phyloP scores from a whole-genome alignment of 129 eudicot species.

The Escallonia herrerae region DNA sequence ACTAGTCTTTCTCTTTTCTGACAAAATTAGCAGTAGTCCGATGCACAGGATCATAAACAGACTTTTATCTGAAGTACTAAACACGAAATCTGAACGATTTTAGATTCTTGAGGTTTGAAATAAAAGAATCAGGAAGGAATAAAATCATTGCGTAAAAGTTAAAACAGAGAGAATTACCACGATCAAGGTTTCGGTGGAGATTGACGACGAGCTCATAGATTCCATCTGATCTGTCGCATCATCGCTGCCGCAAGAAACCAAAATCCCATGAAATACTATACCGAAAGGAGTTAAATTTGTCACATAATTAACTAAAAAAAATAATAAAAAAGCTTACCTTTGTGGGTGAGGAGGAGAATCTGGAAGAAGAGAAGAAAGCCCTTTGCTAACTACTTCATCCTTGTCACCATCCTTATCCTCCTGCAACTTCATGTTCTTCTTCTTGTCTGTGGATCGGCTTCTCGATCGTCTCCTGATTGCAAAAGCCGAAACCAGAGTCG shows the following conservation, averaged over 20 bases:
- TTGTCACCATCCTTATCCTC: slow-evolving; percentile 4
- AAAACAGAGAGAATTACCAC: slow-evolving; percentile 19
- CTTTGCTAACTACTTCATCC: slow-evolving; percentile 2
- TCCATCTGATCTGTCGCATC: slow-evolving; percentile 17
- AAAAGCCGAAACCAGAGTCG: slow-evolving; percentile 35
- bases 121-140: neutral
- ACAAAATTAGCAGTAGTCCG: too few relatives aligned
- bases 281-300: too few relatives aligned
- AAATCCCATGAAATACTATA: neutral
- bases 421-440: slow-evolving; percentile 13
- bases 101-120: neutral
- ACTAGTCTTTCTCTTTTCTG: too few relatives aligned
- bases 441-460: slow-evolving; percentile 2
- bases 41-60: too few relatives aligned
- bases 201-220: neutral
- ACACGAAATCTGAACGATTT: too few relatives aligned
- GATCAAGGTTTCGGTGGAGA: slow-evolving; percentile 4
- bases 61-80: too few relatives aligned
- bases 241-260: slow-evolving; percentile 16
- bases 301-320: neutral
- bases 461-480: slow-evolving; percentile 16
- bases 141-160: neutral
- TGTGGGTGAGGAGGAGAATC: slow-evolving; percentile 12
- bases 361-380: slow-evolving; percentile 14
- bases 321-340: slow-evolving; percentile 15